A percentile compares a stretch with the other conserved stretches of the same genome.
Conservation (phyloP, 306 rosid genomes). For the Myrica gale region DNA sequence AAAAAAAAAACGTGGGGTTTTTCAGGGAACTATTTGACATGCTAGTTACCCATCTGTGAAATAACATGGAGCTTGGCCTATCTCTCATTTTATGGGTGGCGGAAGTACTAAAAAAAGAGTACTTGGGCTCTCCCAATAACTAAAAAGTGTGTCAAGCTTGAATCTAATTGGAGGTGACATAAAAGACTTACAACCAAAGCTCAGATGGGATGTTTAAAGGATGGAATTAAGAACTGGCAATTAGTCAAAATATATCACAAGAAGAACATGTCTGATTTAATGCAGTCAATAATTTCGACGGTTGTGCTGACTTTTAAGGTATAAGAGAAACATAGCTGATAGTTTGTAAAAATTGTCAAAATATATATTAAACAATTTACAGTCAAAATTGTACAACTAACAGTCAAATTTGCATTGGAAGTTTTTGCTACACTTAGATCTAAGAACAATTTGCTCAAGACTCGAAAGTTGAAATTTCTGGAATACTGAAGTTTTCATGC, state of each 20-base stretch:
- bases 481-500: too few relatives aligned
- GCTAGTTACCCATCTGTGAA: neutral
- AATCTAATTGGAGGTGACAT: too few relatives aligned
- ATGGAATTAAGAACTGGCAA: too few relatives aligned
- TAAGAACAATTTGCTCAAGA: too few relatives aligned
- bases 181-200: neutral
- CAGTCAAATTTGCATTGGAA: neutral
- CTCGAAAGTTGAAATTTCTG: too few relatives aligned
- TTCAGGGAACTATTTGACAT: neutral
- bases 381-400: too few relatives aligned
- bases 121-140: too few relatives aligned
- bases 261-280: neutral
- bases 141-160: too few relatives aligned
- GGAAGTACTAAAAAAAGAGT: too few relatives aligned
- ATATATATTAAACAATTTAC: too few relatives aligned
- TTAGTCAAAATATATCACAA: neutral
- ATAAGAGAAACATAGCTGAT: neutral
- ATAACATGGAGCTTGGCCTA: neutral
- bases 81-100: too few relatives aligned
- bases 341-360: neutral
- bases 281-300: neutral
- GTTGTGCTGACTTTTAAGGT: neutral
- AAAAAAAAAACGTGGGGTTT: neutral
- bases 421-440: too few relatives aligned
- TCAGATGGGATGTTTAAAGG: neutral